A percentile compares a stretch with the other conserved stretches of the same genome.
Conservation (phyloP, 2,329 filamentous ascomycete species). For the Metarhizium guizhouense region DNA sequence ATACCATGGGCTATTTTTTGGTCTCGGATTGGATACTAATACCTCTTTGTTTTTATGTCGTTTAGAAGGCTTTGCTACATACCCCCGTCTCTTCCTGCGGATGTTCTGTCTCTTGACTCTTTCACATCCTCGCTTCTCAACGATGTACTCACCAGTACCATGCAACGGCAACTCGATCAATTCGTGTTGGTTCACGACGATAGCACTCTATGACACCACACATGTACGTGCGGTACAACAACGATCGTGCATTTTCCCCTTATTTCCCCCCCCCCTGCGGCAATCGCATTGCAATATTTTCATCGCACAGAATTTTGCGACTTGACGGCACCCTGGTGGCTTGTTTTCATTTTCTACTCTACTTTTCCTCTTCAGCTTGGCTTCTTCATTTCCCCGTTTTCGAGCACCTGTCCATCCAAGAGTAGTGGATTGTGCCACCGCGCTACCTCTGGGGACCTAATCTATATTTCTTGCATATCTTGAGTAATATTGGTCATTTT, state of each 20-base stretch:
- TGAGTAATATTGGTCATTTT: slow-evolving; percentile 15
- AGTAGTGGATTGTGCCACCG: slow-evolving; percentile 12
- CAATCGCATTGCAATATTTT: not conserved
- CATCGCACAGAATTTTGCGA: not conserved
- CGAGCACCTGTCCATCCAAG: slow-evolving; percentile 3
- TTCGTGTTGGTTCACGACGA: not conserved
- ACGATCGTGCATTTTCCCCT: slow-evolving; percentile 38
- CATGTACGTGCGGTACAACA: slow-evolving; percentile 56
- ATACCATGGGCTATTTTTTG: slow-evolving; percentile 11
- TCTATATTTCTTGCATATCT: slow-evolving; percentile 19
- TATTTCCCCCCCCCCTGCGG: no score
- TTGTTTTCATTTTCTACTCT: slow-evolving; percentile 16
- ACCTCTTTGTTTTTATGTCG: not conserved
- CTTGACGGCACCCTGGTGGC: slow-evolving; percentile 4
- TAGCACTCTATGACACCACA: slow-evolving; percentile 39
- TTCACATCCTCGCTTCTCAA: not conserved
- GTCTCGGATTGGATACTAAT: slow-evolving; percentile 4
- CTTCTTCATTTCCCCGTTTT: slow-evolving; percentile 19
- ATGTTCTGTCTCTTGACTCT: not conserved
- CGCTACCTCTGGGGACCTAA: slow-evolving; percentile 18
- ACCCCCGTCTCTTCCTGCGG: not conserved
- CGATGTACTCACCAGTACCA: not conserved
- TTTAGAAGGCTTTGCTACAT: slow-evolving; percentile 1
- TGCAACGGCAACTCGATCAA: not conserved
- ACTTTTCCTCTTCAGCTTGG: slow-evolving; percentile 19